Evolutionary conservation across 495 filamentous ascomycete genomes (phyloP), one percentile per base, ranked within the genome.

Genomic region (Podospora pseudopauciseta): DNA sequence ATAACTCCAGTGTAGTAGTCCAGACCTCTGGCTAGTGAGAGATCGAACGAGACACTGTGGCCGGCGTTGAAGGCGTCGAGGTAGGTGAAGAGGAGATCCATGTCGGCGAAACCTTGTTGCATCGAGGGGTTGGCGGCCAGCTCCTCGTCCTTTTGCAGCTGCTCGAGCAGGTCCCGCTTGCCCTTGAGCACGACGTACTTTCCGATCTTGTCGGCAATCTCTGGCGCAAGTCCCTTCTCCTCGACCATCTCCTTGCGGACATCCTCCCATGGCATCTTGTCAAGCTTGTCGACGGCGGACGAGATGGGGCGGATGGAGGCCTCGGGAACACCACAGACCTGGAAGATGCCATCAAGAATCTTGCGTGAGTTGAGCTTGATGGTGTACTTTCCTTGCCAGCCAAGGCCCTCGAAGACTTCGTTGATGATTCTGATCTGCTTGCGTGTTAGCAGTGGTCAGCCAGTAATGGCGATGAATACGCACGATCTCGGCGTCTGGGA

Each of bases 331-430:
- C 94, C 94, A 72, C 90, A 94, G 19, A 97, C 91, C 72, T 89
- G 85, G 77, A 98, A 98, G 60, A 98, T 83, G 53, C 94, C 94
- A 68, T 98, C 94, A 54, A 98, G 85, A 39, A 97, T 93, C 77
- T 96, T 96, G 63, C 94, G 86, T 83, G 97, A 93, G 83, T 97
- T 98, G 77, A 97, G 85, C 83, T 97, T 97, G 79, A 97, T 94
- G 4, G 89, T 94, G 71, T 82, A 57, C 78, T 86, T 68, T 56
- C 70, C 70, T 32, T 71, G 64, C 86, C 92, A 44, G 7, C 90
- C 90, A 16, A 98, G 81, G n/a, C 81, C 80, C 72, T 94, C 89
- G 70, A 98, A 96, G 16, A 97, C 89, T 76, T 98, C 94, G 73
- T 71, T 88, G 23, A 91, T 86, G 68, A 97, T 93, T 56, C 90